Percentiles rank a stretch among this genome's conserved stretches.
Evolutionary conservation across 768 basidiomycete species (phyloP).

Genomic region (Boletus rufocinnamomeus): DNA sequence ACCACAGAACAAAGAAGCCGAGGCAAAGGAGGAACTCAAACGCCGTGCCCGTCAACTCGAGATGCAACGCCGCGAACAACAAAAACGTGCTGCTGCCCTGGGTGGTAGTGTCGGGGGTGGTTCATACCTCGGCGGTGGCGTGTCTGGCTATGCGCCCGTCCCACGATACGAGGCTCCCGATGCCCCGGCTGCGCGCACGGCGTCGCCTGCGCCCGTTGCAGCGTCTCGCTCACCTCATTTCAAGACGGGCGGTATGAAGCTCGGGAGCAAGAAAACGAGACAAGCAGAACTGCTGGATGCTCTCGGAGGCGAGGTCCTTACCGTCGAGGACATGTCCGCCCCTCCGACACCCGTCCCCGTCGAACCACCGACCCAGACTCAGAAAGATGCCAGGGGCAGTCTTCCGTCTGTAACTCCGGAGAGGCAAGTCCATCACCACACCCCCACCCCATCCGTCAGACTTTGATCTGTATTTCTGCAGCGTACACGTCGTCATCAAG

Average conservation of each 20-base stretch:
- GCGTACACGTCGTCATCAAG: conserved; percentile 84
- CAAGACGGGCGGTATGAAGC: conserved; percentile 95
- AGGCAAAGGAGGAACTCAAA: conserved; percentile 98
- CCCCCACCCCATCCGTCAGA: neutral
- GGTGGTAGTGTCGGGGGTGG: conserved; percentile 46
- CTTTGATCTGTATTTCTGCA: conserved; percentile 31
- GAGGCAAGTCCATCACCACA: conserved; percentile 48
- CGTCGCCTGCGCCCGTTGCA: conserved; percentile 46
- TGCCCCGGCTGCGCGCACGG: conserved; percentile 44
- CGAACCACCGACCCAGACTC: conserved; percentile 44
- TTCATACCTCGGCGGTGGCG: conserved; percentile 66
- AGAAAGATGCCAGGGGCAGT: conserved; percentile 57
- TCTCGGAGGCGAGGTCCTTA: conserved; percentile 73
- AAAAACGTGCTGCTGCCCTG: conserved; percentile 63
- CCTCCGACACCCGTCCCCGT: conserved; percentile 51
- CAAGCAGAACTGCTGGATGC: conserved; percentile 88
- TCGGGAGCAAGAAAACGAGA: conserved; percentile 89
- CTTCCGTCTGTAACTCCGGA: conserved; percentile 75
- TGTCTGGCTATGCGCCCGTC: conserved; percentile 70
- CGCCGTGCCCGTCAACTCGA: conserved; percentile 97
- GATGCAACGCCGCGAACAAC: conserved; percentile 95
- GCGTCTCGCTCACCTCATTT: conserved; percentile 73
- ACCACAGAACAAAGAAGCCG: conserved; percentile 92
- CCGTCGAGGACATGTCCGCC: conserved; percentile 52
- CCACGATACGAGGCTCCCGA: conserved; percentile 72